Base-by-base conservation (phyloP, 2,329 filamentous ascomycete genomes). In the Penicillium sp. region DNA sequence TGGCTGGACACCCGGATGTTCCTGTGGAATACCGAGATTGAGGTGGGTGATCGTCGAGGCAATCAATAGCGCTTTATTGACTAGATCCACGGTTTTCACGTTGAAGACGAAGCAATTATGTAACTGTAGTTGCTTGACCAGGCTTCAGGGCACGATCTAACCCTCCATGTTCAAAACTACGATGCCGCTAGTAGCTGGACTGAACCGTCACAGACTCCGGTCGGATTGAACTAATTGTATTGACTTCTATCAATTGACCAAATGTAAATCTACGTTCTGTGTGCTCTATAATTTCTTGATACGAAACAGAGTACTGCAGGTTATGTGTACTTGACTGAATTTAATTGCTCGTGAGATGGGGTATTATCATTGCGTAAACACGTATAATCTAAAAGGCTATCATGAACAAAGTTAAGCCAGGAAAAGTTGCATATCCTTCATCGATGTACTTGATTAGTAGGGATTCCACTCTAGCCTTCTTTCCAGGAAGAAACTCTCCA, bases 401-500 rank as follows among this genome's bases (percentile, higher is more conserved):
- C n/a, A 8, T 25, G n/a, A 45, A 45, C 4, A n/a, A 45, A 45
- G 4, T 19, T 25, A 25, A 19, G 14, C 42, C 19, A 25, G 22
- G 42, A 45, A 16, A 25, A 16, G 3, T 14, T 45, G 42, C 7
- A 25, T 16, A 45, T 25, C 35, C 35, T 37, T 37, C 35, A 37
- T 11, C 35, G 35, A 37, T 37, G 35, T 37, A 37, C 35, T 37
- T 19, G 42, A 11, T 45, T n/a, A 45, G 22, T 45, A 45, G 13
- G 42, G 42, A 25, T 45, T n/a, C 42, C 42, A 45, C 22, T 45
- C 42, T 3, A 45, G 5, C 42, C 42, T 45, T 45, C 42, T 19
- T 45, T 45, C 42, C 42, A 45, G 42, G n/a, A 45, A 25, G 42
- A 28, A 83, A 71, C 28, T 45, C 14, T 45, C 42, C 22, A 45